These are phyloP conservation scores for Talaromyces islandicus DNA, from an alignment of 2,329 filamentous ascomycete species.

Conservation along the genomic window DNA sequence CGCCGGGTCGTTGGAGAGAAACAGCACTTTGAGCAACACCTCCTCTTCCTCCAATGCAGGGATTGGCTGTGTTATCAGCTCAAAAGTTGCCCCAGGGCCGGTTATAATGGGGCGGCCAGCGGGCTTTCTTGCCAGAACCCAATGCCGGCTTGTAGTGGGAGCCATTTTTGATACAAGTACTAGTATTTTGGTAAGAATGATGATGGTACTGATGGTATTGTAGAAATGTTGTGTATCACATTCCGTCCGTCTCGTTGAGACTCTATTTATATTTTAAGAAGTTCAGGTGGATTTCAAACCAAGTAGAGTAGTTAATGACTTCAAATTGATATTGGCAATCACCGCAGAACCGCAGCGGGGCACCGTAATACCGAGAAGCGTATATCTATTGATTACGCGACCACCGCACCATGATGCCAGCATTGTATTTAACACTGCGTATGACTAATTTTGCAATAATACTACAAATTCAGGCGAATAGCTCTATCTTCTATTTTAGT, in stretches of 20 bases:
- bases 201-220: not conserved
- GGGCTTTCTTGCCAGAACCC: conserved; percentile 39
- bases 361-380: not conserved
- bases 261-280: not conserved
- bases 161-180: not conserved
- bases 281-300: not conserved
- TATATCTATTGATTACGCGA: not conserved
- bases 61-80: conserved; percentile 17
- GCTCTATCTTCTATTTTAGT: too few relatives aligned
- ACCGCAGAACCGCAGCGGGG: not conserved
- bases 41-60: conserved; percentile 33
- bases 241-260: not conserved
- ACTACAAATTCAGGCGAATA: not conserved
- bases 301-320: not conserved
- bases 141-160: conserved; percentile 30
- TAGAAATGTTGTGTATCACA: not conserved
- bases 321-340: not conserved
- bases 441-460: not conserved
- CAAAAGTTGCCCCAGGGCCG: not conserved
- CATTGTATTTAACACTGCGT: not conserved
- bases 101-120: conserved; percentile 25
- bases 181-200: not conserved
- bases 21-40: conserved; percentile 42
- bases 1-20: conserved; percentile 49
- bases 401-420: not conserved